Percentiles rank a stretch among this genome's conserved stretches.
phyloP scores from a whole-genome alignment of 768 basidiomycete genomes.

The Multifurca ochricompacta region DNA sequence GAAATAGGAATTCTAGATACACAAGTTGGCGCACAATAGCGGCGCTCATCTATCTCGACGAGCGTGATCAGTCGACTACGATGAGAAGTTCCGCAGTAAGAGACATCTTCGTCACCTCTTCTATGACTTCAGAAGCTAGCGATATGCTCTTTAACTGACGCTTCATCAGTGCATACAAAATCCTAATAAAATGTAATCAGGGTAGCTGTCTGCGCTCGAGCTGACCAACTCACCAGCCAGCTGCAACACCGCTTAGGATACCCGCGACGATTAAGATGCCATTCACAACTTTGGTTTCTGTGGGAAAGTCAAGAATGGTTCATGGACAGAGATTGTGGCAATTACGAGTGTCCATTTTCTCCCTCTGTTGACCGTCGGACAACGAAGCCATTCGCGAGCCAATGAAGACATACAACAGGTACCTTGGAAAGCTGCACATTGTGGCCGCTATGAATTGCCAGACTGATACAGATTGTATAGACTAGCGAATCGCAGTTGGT shows the following conservation, averaged over 20 bases:
- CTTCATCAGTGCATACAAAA: conserved; percentile 58
- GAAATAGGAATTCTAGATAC: too few relatives aligned
- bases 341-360: conserved; percentile 69
- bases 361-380: conserved; percentile 68
- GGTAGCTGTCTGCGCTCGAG: not conserved
- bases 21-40: too few relatives aligned
- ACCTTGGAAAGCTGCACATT: conserved; percentile 59
- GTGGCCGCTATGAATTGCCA: conserved; percentile 76
- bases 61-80: conserved; percentile 19
- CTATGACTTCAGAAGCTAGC: conserved; percentile 50
- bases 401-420: conserved; percentile 67
- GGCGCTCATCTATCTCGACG: too few relatives aligned
- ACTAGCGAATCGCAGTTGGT: conserved; percentile 31
- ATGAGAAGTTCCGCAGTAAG: conserved; percentile 36
- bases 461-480: conserved; percentile 64
- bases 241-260: conserved; percentile 45
- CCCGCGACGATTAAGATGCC: conserved; percentile 50
- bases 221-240: conserved; percentile 52
- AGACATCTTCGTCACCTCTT: conserved; percentile 54
- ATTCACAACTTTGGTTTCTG: conserved; percentile 63
- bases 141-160: conserved; percentile 42
- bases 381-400: conserved; percentile 67
- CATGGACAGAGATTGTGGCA: conserved; percentile 10
- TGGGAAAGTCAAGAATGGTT: not conserved
- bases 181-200: conserved; percentile 39